A percentile compares a stretch with the other conserved stretches of the same genome.
Conservation (phyloP, 371 early-diverging fungal genomes). For the Mucor sp. region DNA sequence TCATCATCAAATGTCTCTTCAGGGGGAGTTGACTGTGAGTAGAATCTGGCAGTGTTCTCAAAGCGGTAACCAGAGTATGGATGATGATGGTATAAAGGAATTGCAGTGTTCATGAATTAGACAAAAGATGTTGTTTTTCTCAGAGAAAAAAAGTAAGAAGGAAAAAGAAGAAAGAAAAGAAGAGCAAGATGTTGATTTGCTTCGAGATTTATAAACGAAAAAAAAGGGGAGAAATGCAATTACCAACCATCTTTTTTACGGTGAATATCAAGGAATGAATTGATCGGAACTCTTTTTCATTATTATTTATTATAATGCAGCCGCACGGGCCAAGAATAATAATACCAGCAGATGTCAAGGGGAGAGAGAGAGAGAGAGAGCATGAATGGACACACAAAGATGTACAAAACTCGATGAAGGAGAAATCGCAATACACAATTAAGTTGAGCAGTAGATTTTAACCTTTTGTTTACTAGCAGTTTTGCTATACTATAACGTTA, state of each 20-base stretch:
- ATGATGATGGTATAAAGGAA: slow-evolving; percentile 21
- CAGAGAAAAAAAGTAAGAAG: slow-evolving; percentile 1
- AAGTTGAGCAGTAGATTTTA: not conserved
- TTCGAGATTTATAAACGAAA: slow-evolving; percentile 2
- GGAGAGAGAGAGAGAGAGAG: not conserved
- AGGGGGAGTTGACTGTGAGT: slow-evolving; percentile 16
- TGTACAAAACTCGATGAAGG: not conserved
- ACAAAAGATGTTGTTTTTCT: not conserved
- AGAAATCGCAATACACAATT: not conserved
- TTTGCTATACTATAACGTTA: not conserved
- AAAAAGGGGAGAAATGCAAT: slow-evolving; percentile 19
- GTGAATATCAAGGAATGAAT: slow-evolving; percentile 35
- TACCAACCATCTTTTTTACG: slow-evolving; percentile 9
- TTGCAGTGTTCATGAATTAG: slow-evolving; percentile 21
- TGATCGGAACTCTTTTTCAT: slow-evolving; percentile 31
- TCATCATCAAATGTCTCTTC: slow-evolving; percentile 38
- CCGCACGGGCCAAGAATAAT: slow-evolving; percentile 26
- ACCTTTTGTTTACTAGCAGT: slow-evolving; percentile 1
- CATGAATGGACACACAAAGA: too few relatives aligned
- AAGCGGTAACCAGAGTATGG: slow-evolving; percentile 30
- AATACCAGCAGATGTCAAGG: slow-evolving; percentile 1
- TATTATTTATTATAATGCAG: slow-evolving; percentile 17
- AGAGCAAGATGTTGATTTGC: not conserved
- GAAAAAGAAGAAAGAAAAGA: not conserved
- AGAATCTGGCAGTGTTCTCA: slow-evolving; percentile 21